Evolutionary conservation across 2,329 filamentous ascomycete species (phyloP), one percentile per base, ranked within the genome.

Genomic region (Atkinsonella hypoxylon): DNA sequence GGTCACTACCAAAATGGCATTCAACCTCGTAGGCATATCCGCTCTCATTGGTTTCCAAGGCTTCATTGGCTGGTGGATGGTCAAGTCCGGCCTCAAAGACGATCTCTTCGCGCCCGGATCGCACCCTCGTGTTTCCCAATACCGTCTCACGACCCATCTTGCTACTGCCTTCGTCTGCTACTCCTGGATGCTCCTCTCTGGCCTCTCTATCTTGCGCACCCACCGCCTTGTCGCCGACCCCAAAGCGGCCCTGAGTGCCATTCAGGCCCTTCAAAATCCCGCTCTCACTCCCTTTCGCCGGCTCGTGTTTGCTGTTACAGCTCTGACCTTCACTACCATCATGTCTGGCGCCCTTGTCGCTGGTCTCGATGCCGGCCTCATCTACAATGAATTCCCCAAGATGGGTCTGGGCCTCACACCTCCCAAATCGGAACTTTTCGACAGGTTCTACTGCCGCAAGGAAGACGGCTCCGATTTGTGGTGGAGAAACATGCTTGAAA

Each of bases 1-100:
- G 54, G 90, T 97, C 44, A 86, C 87, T 22, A 75, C 75, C 48
- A 81, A 79, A 49, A 94, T 95, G 83, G 83, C 89, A 15, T 66
- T 75, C 59, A 84, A 87, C 55, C 75, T 98, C 13, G 71, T 81
- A 40, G 91, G 89, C 12, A 97, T 98, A 55, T 87, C 88, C 42
- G 81, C 78, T 46, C 75, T 97, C 59, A 96, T 98, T 61, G 93
- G 89, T 50, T 93, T 95, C 67, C 93, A 98, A 67, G 93, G 93
- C 43, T 80, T 93, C 61, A 83, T 98, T 56, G 93, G 93, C 50
- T 98, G 93, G 93, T 98, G 93, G 89, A 98, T 98, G 93, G 93
- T 98, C 59, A 94, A 94, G 69, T 94, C 87, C 11, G 93, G 93
- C 1, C 75, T 98, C 55, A 94, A 91, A 66, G 93, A 97, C 64